Base-by-base conservation (phyloP, 1,139 yeast species). In the Scheffersomyces quercinus region DNA sequence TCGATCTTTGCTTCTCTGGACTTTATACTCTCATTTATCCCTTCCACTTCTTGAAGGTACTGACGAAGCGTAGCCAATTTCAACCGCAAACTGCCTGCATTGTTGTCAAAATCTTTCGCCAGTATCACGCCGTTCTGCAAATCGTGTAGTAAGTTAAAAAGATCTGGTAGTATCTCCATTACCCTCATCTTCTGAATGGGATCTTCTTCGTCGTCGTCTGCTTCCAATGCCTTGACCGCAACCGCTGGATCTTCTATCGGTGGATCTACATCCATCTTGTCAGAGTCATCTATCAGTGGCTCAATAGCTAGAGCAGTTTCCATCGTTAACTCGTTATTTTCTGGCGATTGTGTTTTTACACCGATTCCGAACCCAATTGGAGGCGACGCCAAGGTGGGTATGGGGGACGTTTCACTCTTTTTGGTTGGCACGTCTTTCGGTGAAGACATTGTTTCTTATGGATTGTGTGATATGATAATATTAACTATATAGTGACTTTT, bases 91-190 rank as follows among this genome's bases (percentile, higher is more conserved):
- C 70, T 65, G 8, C 79, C 79, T 2, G 74, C 65, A 41, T 68
- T 67, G 51, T 72, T 73, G 47, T 71, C 77, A 48, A 74, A 73
- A 51, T 74, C 79, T 40, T 70, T 68, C 2, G 74, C 70, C 63
- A 66, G 73, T 15, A 70, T 52, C 11, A 56, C 60, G 5, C 74
- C 77, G 5, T 58, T 53, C 30, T 67, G 65, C 37, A 74, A 53
- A 37, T 68, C 69, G 42, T 64, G 74, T 4, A 74, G 56, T 15
- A 72, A 54, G 24, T 53, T 59, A 49, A 68, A 73, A 34, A 74
- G 49, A 35, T 73, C 77, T 1, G 77, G 75, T 9, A 74, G 58
- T 5, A 73, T 50, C 46, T 73, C 75, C 29, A 65, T 56, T 9
- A 58, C 49, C 15, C 58, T 56, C 36, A 73, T 56, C 41, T 63